phyloP scores from a whole-genome alignment of 805 yeast species.

The Yarrowia porcina region DNA sequence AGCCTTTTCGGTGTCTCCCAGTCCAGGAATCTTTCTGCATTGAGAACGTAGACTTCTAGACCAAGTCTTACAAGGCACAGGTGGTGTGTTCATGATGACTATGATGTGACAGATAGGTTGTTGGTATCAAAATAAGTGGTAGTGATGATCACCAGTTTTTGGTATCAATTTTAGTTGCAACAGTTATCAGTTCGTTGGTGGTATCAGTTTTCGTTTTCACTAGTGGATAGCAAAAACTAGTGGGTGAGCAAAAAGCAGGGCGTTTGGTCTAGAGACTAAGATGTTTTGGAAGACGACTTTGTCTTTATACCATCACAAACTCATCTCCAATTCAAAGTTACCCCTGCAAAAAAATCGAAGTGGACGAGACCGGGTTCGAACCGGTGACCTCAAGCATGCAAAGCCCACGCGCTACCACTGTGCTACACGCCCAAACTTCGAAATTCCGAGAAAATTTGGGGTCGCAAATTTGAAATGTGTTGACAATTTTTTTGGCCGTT shows the following conservation, averaged over 20 bases:
- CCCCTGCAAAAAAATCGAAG: not conserved
- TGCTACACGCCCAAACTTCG: conserved; percentile 23
- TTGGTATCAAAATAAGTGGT: too few species aligned
- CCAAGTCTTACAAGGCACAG: conserved; percentile 15
- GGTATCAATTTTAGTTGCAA: too few species aligned
- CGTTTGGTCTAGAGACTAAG: not conserved
- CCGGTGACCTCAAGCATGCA: conserved; percentile 27
- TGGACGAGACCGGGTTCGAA: conserved; percentile 27
- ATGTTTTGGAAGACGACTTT: not conserved
- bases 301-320: not conserved
- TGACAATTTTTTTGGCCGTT: not conserved
- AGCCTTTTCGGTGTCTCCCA: conserved; percentile 6
- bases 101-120: too few species aligned
- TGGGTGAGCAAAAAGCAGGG: too few species aligned
- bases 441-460: not conserved
- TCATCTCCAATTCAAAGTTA: not conserved
- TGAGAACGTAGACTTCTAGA: not conserved
- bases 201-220: too few species aligned
- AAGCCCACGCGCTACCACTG: conserved; percentile 27
- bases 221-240: too few species aligned
- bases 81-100: conserved; percentile 4
- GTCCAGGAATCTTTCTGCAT: not conserved
- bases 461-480: not conserved
- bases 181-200: too few species aligned
- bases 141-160: too few species aligned